Conservation (phyloP, 2,329 filamentous ascomycete species). For the Nakataea oryzae region DNA sequence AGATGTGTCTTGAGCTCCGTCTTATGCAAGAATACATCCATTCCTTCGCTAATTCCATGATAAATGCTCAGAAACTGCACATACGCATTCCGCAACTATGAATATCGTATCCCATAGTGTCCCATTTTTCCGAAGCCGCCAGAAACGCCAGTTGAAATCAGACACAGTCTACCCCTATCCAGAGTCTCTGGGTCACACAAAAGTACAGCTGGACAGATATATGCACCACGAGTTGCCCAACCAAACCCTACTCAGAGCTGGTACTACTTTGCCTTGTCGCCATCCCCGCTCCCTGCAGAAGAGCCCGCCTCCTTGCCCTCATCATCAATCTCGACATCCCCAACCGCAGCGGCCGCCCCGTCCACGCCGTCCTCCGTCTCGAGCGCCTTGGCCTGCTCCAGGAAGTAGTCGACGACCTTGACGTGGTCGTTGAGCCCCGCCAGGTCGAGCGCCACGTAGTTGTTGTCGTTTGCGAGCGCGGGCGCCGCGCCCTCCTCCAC, state of each 20-base stretch:
- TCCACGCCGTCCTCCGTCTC: slow-evolving; percentile 32
- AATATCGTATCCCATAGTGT: too few relatives aligned
- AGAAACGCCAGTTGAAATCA: too few relatives aligned
- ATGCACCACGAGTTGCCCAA: too few relatives aligned
- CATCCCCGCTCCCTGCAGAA: background rate
- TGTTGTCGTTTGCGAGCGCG: slow-evolving; percentile 68
- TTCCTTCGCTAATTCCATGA: too few relatives aligned
- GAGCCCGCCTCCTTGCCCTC: slow-evolving; percentile 11
- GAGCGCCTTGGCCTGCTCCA: slow-evolving; percentile 34
- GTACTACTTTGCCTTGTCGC: background rate
- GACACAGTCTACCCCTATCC: too few relatives aligned
- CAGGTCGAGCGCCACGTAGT: slow-evolving; percentile 70
- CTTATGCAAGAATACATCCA: too few relatives aligned
- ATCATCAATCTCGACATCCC: slow-evolving; percentile 26
- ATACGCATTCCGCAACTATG: too few relatives aligned
- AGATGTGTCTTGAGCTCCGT: too few relatives aligned
- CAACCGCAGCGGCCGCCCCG: slow-evolving; percentile 27
- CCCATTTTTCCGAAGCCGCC: too few relatives aligned
- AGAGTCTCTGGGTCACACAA: too few relatives aligned
- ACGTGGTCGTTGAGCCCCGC: slow-evolving; percentile 61
- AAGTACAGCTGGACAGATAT: too few relatives aligned
- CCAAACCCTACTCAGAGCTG: background rate
- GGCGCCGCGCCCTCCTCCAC: slow-evolving; percentile 69
- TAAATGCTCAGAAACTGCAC: too few relatives aligned
- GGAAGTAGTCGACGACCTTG: slow-evolving; percentile 52